A percentile compares a stretch with the other conserved stretches of the same genome.
Evolutionary conservation across 2,329 filamentous ascomycete species (phyloP).

Genomic region (Ceratocystis huliohia): DNA sequence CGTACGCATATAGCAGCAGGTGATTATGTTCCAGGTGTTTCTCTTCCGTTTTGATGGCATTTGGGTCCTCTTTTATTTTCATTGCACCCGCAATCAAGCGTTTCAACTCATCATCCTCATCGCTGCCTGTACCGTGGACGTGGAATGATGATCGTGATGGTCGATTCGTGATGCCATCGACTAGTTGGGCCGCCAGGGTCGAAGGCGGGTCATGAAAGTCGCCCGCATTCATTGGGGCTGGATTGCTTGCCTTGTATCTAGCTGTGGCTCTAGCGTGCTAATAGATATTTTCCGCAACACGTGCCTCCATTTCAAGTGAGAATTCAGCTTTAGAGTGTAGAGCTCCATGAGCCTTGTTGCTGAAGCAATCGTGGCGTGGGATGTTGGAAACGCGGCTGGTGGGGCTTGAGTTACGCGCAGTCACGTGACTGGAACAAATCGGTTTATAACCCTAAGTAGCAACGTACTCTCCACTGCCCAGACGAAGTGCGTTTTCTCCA

Average conservation of each 20-base stretch:
- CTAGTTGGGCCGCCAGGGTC: constrained; percentile 76
- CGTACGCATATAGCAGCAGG: constrained; percentile 72
- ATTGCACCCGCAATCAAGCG: constrained; percentile 50
- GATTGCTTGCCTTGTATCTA: neutral
- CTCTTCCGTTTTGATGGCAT: constrained; percentile 45
- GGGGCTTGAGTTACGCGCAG: neutral
- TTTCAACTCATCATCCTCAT: constrained; percentile 62
- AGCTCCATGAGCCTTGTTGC: neutral
- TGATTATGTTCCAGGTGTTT: constrained; percentile 66
- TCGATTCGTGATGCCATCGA: constrained; percentile 35
- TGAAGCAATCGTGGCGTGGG: neutral
- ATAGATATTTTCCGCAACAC: neutral
- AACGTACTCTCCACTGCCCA: neutral
- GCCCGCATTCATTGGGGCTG: constrained; percentile 5
- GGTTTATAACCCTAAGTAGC: neutral
- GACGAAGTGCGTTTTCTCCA: neutral
- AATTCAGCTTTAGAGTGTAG: neutral
- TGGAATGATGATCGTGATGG: constrained; percentile 30
- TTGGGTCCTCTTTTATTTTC: constrained; percentile 39
- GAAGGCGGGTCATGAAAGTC: constrained; percentile 47
- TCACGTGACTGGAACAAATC: neutral
- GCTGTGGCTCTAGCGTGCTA: neutral
- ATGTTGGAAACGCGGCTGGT: constrained; percentile 7
- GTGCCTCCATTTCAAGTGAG: neutral
- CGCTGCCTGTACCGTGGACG: constrained; percentile 51